Evolutionary conservation across 2,329 filamentous ascomycete genomes (phyloP).

Genomic region (Rutstroemia sydowiana): DNA sequence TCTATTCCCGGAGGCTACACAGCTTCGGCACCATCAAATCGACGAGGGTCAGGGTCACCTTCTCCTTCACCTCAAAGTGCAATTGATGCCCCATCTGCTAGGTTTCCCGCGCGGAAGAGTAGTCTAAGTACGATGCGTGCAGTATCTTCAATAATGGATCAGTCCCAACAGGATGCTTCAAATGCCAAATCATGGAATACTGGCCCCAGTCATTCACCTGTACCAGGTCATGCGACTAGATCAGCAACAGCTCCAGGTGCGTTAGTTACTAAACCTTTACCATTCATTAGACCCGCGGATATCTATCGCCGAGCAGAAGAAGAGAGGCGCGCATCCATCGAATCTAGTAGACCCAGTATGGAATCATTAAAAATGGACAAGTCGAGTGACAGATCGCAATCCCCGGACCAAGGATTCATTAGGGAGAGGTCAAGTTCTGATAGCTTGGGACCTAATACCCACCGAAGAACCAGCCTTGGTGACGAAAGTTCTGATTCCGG

Average conservation of each 20-base stretch:
- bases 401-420: constrained; percentile 18
- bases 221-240: constrained; percentile 32
- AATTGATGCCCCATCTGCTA: constrained; percentile 31
- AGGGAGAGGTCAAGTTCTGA: constrained; percentile 22
- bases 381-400: constrained; percentile 23
- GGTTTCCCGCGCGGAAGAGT: constrained; percentile 54
- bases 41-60: constrained; percentile 34
- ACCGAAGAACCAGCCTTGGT: constrained; percentile 15
- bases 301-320: constrained; percentile 68
- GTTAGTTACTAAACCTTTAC: constrained; percentile 46
- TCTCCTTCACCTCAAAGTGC: constrained; percentile 32
- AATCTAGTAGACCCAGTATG: constrained; percentile 49
- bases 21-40: constrained; percentile 42
- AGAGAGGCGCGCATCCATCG: constrained; percentile 51
- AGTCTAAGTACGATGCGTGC: constrained; percentile 44
- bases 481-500: constrained; percentile 29
- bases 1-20: constrained; percentile 16
- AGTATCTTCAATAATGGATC: constrained; percentile 16
- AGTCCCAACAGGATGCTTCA: constrained; percentile 13
- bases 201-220: constrained; percentile 28
- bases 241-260: constrained; percentile 31
- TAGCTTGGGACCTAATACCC: constrained; percentile 14
- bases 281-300: constrained; percentile 67
- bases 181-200: constrained; percentile 28
- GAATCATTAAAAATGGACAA: constrained; percentile 38